Percentiles rank a stretch among this genome's conserved stretches.
Conservation (phyloP, 2,329 filamentous ascomycete genomes). For the Claviceps pazoutovae region DNA sequence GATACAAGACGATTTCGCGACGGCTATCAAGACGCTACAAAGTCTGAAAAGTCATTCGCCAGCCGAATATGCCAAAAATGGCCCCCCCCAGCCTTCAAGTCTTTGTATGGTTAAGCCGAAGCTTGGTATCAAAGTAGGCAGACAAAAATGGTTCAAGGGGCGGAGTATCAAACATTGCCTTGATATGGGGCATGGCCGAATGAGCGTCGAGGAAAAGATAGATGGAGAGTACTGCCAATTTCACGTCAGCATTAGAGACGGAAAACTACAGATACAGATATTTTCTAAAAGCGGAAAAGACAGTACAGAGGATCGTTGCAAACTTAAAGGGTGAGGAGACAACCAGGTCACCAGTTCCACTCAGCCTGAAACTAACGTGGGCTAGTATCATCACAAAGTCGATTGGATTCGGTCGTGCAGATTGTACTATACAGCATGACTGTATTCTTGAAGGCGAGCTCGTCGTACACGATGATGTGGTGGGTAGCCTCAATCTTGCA, state of each 20-base stretch:
- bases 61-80: conserved; percentile 8
- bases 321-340: conserved; percentile 38
- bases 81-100: conserved; percentile 8
- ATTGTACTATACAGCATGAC: conserved; percentile 44
- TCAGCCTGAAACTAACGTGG: conserved; percentile 6
- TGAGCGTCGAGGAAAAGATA: conserved; percentile 71
- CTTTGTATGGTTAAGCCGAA: conserved; percentile 32
- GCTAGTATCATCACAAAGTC: conserved; percentile 45
- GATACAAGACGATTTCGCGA: conserved; percentile 53
- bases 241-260: conserved; percentile 55
- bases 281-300: conserved; percentile 91
- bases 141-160: conserved; percentile 50
- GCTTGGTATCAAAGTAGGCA: conserved; percentile 49
- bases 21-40: conserved; percentile 42
- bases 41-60: conserved; percentile 10
- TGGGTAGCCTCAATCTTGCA: conserved; percentile 11
- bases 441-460: conserved; percentile 80
- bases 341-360: too few species aligned
- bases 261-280: conserved; percentile 50
- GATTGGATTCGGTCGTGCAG: conserved; percentile 43
- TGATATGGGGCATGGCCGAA: conserved; percentile 43
- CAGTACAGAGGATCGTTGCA: conserved; percentile 56
- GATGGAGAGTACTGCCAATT: conserved; percentile 88
- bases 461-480: conserved; percentile 58
- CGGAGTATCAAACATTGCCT: conserved; percentile 63